Percentiles rank a stretch among this genome's conserved stretches.
Conservation (phyloP, 164 flowering plant species). For the Aristolochia fimbriata region DNA sequence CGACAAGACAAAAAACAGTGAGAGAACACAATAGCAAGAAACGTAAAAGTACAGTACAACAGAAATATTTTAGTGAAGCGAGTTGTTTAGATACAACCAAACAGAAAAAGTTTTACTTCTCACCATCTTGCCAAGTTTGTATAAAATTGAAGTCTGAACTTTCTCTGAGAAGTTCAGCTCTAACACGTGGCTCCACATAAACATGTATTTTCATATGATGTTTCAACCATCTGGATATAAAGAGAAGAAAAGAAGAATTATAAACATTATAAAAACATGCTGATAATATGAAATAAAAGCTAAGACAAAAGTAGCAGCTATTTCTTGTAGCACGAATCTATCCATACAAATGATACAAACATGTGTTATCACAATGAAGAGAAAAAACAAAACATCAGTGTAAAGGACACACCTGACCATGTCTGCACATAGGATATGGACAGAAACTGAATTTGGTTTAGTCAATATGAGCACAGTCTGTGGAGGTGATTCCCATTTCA, state of each 20-base stretch:
- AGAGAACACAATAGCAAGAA: too few relatives aligned
- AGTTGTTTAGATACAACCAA: background rate
- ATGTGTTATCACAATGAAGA: background rate
- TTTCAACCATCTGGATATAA: slow-evolving; percentile 69
- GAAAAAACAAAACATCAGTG: background rate
- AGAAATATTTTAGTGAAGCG: background rate
- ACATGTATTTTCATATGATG: slow-evolving; percentile 53
- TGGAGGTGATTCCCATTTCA: slow-evolving; percentile 88
- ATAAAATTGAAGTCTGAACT: slow-evolving; percentile 66
- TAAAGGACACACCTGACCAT: slow-evolving; percentile 66
- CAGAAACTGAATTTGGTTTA: slow-evolving; percentile 84
- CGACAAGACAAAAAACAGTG: too few relatives aligned
- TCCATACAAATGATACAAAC: background rate
- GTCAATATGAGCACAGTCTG: slow-evolving; percentile 80
- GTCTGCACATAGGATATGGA: slow-evolving; percentile 64
- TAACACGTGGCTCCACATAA: slow-evolving; percentile 87
- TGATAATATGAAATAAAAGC: too few relatives aligned
- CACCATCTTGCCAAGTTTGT: slow-evolving; percentile 86
- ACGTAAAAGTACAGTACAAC: too few relatives aligned
- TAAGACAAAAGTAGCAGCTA: too few relatives aligned
- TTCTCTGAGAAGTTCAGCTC: slow-evolving; percentile 64
- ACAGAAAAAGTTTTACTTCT: slow-evolving; percentile 12
- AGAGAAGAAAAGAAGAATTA: too few relatives aligned
- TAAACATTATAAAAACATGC: too few relatives aligned
- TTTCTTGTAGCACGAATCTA: too few relatives aligned